A percentile compares a stretch with the other conserved stretches of the same genome.
These are phyloP conservation scores for Pichia gijzeniarum DNA, from an alignment of 805 yeast genomes.

Conservation along the genomic window DNA sequence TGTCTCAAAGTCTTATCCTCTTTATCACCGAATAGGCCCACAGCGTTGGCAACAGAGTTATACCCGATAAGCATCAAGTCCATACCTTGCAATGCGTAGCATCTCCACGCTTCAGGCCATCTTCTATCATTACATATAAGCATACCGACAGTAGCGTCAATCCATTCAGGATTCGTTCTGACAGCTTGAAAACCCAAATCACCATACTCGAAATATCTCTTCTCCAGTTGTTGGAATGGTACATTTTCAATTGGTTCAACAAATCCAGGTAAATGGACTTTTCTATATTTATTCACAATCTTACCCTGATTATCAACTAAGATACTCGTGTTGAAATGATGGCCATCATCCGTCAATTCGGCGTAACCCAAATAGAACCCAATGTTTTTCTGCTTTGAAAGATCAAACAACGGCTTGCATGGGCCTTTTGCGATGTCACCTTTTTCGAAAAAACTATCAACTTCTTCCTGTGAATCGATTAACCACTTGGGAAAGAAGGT, in stretches of 20 bases:
- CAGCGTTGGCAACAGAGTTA: constrained; percentile 33
- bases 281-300: constrained; percentile 31
- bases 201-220: constrained; percentile 34
- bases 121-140: constrained; percentile 36
- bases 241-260: constrained; percentile 30
- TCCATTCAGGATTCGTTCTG: constrained; percentile 25
- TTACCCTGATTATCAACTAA: constrained; percentile 30
- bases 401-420: constrained; percentile 33
- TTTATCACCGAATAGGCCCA: constrained; percentile 27
- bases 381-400: constrained; percentile 24
- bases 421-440: constrained; percentile 29
- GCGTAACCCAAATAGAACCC: constrained; percentile 35
- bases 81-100: constrained; percentile 35
- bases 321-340: constrained; percentile 32
- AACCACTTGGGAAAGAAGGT: constrained; percentile 34
- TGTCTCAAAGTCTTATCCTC: constrained; percentile 29
- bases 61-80: constrained; percentile 34
- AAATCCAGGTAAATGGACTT: constrained; percentile 35
- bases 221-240: constrained; percentile 33
- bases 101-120: constrained; percentile 39
- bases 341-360: constrained; percentile 34
- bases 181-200: constrained; percentile 34
- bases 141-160: constrained; percentile 33
- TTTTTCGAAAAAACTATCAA: constrained; percentile 32
- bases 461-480: constrained; percentile 30